These are phyloP conservation scores for Thraustotheca clavata DNA, from an alignment of 352 stramenopile species.

Conservation along the genomic window DNA sequence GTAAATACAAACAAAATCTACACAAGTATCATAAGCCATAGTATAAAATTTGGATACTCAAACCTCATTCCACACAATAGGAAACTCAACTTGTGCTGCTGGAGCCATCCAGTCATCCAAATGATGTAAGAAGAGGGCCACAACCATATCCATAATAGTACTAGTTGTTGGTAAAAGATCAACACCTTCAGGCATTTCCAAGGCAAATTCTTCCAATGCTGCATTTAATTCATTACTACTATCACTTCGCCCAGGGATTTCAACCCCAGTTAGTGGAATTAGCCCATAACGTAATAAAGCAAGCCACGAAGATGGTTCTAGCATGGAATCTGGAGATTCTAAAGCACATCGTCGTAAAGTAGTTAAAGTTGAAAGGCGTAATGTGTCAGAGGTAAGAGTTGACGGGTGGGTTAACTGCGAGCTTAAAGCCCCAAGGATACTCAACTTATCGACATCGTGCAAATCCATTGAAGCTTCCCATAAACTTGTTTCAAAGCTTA, in stretches of 20 bases:
- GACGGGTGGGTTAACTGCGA: background rate
- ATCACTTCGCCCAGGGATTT: background rate
- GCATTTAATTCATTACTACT: background rate
- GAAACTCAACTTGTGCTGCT: background rate
- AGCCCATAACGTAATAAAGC: background rate
- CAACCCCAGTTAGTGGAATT: background rate
- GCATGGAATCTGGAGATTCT: background rate
- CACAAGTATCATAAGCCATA: background rate
- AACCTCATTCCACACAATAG: constrained; percentile 1
- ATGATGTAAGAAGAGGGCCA: constrained; percentile 2
- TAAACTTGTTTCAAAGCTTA: background rate
- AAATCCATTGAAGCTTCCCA: background rate
- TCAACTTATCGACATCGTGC: background rate
- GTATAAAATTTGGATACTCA: background rate
- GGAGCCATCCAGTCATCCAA: background rate
- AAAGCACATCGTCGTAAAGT: background rate
- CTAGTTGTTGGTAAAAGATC: background rate
- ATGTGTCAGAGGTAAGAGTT: background rate
- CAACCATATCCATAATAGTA: background rate
- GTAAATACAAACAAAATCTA: background rate
- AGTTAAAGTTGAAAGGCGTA: background rate
- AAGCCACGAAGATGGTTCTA: background rate
- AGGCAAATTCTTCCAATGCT: background rate
- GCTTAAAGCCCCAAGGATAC: background rate
- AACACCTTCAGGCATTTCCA: background rate